Conservation (phyloP, 2,329 filamentous ascomycete species). For the Aspergillus flavus region DNA sequence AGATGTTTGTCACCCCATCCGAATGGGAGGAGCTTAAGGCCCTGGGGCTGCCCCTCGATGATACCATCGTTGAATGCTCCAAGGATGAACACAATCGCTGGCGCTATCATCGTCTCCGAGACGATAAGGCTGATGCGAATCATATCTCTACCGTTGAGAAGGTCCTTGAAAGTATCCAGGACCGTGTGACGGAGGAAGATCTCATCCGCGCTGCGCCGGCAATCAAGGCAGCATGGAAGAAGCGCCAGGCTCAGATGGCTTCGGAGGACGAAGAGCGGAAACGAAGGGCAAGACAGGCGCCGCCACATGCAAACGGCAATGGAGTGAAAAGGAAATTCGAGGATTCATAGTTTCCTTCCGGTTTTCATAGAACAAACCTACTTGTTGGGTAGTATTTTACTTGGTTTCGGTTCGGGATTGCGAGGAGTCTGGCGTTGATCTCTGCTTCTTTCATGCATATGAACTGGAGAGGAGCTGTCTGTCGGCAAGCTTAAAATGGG, state of each 20-base stretch:
- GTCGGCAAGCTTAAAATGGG: not conserved
- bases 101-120: slow-evolving; percentile 86
- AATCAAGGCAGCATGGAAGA: slow-evolving; percentile 84
- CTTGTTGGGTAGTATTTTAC: not conserved
- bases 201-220: slow-evolving; percentile 67
- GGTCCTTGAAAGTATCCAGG: slow-evolving; percentile 86
- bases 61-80: slow-evolving; percentile 87
- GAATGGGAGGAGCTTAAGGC: slow-evolving; percentile 86
- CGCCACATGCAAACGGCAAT: slow-evolving; percentile 35
- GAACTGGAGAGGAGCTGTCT: not conserved
- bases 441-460: not conserved
- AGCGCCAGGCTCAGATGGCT: slow-evolving; percentile 49
- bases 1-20: slow-evolving; percentile 68
- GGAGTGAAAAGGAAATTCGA: slow-evolving; percentile 47
- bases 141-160: slow-evolving; percentile 81
- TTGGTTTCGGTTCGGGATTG: slow-evolving; percentile 4
- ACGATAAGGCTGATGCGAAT: slow-evolving; percentile 91
- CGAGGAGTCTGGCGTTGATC: slow-evolving; percentile 12
- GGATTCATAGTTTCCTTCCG: slow-evolving; percentile 27
- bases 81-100: slow-evolving; percentile 75
- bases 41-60: slow-evolving; percentile 74
- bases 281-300: slow-evolving; percentile 27
- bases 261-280: slow-evolving; percentile 30
- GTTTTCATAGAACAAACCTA: not conserved
- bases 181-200: slow-evolving; percentile 81